Conservation (phyloP, 2,329 filamentous ascomycete species). For the Fusarium pseudoanthophilum region DNA sequence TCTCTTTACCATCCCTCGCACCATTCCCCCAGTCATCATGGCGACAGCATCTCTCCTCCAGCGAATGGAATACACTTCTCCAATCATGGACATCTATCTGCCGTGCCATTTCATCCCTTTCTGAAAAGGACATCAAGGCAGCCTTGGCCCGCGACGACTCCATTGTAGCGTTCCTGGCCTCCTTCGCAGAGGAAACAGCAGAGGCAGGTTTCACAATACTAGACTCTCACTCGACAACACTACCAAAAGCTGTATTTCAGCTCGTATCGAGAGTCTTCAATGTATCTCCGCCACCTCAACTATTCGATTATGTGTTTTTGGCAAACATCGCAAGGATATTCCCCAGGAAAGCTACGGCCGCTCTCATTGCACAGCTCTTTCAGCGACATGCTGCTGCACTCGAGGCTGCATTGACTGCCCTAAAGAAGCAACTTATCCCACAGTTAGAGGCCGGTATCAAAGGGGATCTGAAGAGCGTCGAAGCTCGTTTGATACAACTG, state of each 20-base stretch:
- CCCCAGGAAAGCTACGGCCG: conserved; percentile 68
- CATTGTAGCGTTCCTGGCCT: conserved; percentile 70
- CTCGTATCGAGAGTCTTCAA: conserved; percentile 69
- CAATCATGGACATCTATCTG: conserved; percentile 79
- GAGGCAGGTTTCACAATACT: conserved; percentile 49
- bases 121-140: conserved; percentile 64
- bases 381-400: conserved; percentile 59
- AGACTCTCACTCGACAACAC: conserved; percentile 52
- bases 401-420: conserved; percentile 65
- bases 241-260: conserved; percentile 74
- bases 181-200: conserved; percentile 70
- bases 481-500: conserved; percentile 66
- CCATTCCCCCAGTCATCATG: conserved; percentile 78
- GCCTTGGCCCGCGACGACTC: conserved; percentile 66
- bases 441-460: conserved; percentile 70
- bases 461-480: conserved; percentile 64
- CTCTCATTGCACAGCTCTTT: conserved; percentile 63
- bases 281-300: conserved; percentile 51
- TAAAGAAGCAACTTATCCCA: conserved; percentile 71
- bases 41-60: conserved; percentile 70
- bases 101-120: conserved; percentile 70
- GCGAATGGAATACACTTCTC: conserved; percentile 82
- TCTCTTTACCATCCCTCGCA: conserved; percentile 75
- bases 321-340: conserved; percentile 75
- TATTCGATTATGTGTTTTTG: conserved; percentile 75